Percentiles rank a stretch among this genome's conserved stretches.
Conservation (phyloP, 768 basidiomycete species). For the Hericium erinaceus region DNA sequence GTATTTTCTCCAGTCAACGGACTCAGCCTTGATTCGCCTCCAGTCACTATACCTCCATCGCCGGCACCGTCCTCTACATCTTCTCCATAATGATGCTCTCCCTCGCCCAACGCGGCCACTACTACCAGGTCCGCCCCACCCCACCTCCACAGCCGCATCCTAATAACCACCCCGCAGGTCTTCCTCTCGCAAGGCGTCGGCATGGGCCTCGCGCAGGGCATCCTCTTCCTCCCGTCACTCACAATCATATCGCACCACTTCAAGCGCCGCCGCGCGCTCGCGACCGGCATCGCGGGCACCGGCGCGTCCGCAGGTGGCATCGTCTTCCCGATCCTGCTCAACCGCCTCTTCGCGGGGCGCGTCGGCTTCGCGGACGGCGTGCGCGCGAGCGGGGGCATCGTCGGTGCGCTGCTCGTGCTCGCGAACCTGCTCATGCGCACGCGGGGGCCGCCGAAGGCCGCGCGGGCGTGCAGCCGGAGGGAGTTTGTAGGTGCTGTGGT, state of each 20-base stretch:
- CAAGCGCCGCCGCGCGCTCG: constrained; percentile 35
- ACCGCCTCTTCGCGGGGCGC: constrained; percentile 28
- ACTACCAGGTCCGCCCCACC: constrained; percentile 29
- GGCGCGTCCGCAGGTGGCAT: constrained; percentile 52
- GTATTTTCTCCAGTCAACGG: no score
- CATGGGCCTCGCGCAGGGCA: constrained; percentile 38
- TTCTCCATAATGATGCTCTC: constrained; percentile 8
- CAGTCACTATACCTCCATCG: no score
- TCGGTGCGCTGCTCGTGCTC: constrained; percentile 28
- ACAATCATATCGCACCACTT: constrained; percentile 48
- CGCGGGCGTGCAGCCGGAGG: constrained; percentile 28
- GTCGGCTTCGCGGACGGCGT: constrained; percentile 38
- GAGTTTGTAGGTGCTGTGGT: background rate
- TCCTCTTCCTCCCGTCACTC: constrained; percentile 39
- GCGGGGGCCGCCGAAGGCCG: constrained; percentile 28
- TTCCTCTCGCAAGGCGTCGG: constrained; percentile 45
- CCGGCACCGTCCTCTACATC: no score
- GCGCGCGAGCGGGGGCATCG: constrained; percentile 31
- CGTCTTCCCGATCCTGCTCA: constrained; percentile 56
- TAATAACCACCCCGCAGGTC: constrained; percentile 9
- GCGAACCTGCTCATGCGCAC: constrained; percentile 33
- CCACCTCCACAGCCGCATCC: background rate
- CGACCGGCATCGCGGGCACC: constrained; percentile 46
- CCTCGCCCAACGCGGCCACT: constrained; percentile 30
- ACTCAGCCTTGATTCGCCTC: no score